Conservation (phyloP, 169 alveolate species). For the Eimeria sp. region DNA sequence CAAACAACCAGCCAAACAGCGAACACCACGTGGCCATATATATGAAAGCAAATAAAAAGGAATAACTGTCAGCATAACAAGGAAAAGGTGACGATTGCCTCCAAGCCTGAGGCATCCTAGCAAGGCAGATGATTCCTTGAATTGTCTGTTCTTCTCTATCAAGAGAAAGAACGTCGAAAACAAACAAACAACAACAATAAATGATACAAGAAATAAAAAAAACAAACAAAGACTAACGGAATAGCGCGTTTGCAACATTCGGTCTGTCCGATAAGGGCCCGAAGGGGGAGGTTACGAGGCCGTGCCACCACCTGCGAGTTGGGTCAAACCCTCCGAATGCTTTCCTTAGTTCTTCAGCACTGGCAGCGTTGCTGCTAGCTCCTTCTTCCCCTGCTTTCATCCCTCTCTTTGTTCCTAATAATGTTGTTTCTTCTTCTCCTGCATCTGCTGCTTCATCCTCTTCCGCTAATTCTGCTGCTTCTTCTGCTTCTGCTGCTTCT, state of each 20-base stretch:
- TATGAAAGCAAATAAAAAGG: background rate
- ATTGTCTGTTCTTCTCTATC: background rate
- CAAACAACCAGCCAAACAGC: too few species aligned
- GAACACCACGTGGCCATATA: too few species aligned
- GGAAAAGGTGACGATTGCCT: background rate
- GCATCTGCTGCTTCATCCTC: background rate
- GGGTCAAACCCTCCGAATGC: background rate
- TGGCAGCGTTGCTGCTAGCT: background rate
- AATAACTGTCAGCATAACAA: background rate
- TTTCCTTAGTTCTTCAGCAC: background rate
- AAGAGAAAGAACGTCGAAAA: background rate
- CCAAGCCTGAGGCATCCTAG: too few species aligned
- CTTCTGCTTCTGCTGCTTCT: background rate
- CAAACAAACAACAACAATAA: too few species aligned
- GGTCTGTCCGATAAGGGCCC: background rate
- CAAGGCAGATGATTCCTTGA: too few species aligned
- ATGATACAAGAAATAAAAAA: too few species aligned
- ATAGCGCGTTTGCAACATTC: background rate
- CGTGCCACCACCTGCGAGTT: conserved; percentile 21
- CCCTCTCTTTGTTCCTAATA: background rate
- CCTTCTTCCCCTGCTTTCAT: background rate
- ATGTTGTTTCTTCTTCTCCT: background rate
- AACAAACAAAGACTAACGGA: background rate
- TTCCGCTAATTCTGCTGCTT: background rate
- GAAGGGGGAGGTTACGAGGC: background rate